phyloP scores from a whole-genome alignment of 768 basidiomycete species.

The Rhodotorula diobovata region DNA sequence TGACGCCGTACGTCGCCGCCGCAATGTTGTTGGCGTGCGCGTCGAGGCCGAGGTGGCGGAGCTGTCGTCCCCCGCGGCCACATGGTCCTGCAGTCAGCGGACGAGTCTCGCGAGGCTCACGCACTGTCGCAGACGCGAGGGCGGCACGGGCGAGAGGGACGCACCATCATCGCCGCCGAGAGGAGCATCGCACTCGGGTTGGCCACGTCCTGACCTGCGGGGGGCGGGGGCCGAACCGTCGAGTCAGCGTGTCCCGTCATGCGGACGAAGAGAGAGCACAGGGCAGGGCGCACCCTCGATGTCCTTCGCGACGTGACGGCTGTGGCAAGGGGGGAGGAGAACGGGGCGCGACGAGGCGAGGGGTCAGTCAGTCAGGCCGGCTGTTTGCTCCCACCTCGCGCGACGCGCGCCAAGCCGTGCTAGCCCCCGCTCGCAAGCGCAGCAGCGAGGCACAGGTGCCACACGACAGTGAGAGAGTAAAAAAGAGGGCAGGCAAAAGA shows the following conservation, averaged over 20 bases:
- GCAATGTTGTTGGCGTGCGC: constrained; percentile 96
- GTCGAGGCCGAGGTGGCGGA: constrained; percentile 59
- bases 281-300: constrained; percentile 29
- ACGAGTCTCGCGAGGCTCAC: background rate
- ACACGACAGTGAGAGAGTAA: too few species aligned
- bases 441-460: too few species aligned
- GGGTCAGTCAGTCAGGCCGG: background rate
- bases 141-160: background rate
- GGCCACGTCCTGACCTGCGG: constrained; percentile 50
- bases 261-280: background rate
- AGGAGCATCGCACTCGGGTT: constrained; percentile 52
- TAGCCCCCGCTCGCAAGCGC: too few species aligned
- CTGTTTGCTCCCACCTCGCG: background rate
- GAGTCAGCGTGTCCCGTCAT: background rate
- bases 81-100: background rate
- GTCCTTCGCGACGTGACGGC: constrained; percentile 46
- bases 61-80: background rate
- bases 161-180: constrained; percentile 49
- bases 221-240: background rate
- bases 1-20: constrained; percentile 83
- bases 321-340: background rate
- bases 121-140: background rate
- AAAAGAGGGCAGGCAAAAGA: background rate
- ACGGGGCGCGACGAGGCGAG: too few species aligned
- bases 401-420: background rate